These are phyloP conservation scores for Colletotrichum karsti DNA, from an alignment of 2,329 filamentous ascomycete species.

Conservation along the genomic window DNA sequence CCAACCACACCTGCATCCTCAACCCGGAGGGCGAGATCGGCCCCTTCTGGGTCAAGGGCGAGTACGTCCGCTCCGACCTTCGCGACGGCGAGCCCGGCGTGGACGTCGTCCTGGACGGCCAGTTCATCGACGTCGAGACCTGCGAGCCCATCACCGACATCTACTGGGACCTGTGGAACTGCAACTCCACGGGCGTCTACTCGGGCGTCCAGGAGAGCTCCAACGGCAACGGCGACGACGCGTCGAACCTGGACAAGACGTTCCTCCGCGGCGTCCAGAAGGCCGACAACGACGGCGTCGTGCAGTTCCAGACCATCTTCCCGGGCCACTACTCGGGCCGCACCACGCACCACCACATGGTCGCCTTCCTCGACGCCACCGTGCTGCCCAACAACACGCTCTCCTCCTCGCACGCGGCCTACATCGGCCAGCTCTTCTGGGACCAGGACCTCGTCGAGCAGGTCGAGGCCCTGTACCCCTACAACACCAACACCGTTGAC, in stretches of 20 bases:
- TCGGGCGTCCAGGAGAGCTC: conserved; percentile 36
- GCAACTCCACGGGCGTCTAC: conserved; percentile 51
- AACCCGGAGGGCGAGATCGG: conserved; percentile 55
- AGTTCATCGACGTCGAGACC: conserved; percentile 24
- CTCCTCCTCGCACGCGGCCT: conserved; percentile 49
- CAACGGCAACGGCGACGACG: conserved; percentile 13
- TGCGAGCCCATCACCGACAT: conserved; percentile 26
- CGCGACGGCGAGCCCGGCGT: conserved; percentile 15
- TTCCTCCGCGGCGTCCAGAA: conserved; percentile 24
- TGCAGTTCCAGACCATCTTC: conserved; percentile 52
- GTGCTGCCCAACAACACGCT: conserved; percentile 51
- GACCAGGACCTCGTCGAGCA: conserved; percentile 12
- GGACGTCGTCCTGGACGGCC: conserved; percentile 17
- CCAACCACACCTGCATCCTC: conserved; percentile 51
- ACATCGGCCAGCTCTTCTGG: conserved; percentile 27
- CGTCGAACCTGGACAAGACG: conserved; percentile 10
- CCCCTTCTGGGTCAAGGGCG: conserved; percentile 48
- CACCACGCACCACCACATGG: conserved; percentile 56
- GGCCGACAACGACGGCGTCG: conserved; percentile 32
- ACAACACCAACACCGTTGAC: conserved; percentile 19
- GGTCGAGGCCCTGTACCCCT: conserved; percentile 16
- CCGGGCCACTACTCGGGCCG: conserved; percentile 54
- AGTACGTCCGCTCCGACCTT: conserved; percentile 23
- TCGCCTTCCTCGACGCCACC: conserved; percentile 16
- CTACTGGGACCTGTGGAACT: conserved; percentile 32